These are phyloP conservation scores for Leccinum rimulosum DNA, from an alignment of 768 basidiomycete species.

Conservation along the genomic window DNA sequence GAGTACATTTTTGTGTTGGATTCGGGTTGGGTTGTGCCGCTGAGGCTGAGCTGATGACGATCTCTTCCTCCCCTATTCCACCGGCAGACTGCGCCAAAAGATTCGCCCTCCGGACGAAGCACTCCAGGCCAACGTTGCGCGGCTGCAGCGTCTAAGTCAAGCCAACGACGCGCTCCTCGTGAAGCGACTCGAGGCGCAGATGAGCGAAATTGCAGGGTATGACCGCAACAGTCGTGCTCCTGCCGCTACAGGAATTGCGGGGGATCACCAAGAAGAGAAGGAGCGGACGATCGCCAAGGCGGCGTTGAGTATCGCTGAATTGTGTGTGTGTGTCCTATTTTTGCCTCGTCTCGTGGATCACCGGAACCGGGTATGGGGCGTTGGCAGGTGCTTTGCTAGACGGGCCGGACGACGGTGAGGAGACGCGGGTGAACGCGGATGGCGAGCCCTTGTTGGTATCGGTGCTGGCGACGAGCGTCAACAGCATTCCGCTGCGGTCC, in stretches of 20 bases:
- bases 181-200: slow-evolving; percentile 80
- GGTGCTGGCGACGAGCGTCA: slow-evolving; percentile 16
- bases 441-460: slow-evolving; percentile 4
- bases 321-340: slow-evolving; percentile 52
- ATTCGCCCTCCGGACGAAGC: slow-evolving; percentile 81
- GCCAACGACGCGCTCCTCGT: slow-evolving; percentile 82
- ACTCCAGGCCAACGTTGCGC: slow-evolving; percentile 65
- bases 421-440: not conserved
- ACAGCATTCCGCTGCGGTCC: slow-evolving; percentile 60
- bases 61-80: not conserved
- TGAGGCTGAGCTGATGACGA: not conserved
- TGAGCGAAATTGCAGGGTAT: slow-evolving; percentile 57
- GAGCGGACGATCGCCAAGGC: slow-evolving; percentile 91
- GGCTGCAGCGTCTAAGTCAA: slow-evolving; percentile 76
- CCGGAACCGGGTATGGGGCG: not conserved
- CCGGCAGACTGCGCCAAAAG: slow-evolving; percentile 74
- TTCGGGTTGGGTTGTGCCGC: not conserved
- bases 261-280: slow-evolving; percentile 67
- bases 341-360: not conserved
- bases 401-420: slow-evolving; percentile 28
- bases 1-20: slow-evolving; percentile 15
- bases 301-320: slow-evolving; percentile 90
- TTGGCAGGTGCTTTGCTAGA: slow-evolving; percentile 50
- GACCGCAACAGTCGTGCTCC: not conserved
- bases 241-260: not conserved